Percentiles rank a stretch among this genome's conserved stretches.
Evolutionary conservation across 1,139 yeast genomes (phyloP).

Genomic region (Suhomyces maxii): DNA sequence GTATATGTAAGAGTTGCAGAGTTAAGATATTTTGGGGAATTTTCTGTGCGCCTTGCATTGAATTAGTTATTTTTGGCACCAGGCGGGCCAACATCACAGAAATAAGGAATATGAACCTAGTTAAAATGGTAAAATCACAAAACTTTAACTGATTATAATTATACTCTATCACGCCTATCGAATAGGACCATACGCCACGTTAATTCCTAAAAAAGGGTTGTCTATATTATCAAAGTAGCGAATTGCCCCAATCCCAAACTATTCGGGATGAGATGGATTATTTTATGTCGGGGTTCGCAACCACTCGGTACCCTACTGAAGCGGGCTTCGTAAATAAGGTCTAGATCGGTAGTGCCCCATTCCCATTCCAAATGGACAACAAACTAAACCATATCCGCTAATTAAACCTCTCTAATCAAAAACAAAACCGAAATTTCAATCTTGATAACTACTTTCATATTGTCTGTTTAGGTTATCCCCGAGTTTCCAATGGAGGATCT

Average conservation of each 20-base stretch:
- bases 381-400: neutral
- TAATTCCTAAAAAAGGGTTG: neutral
- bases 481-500: no score
- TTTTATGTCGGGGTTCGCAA: neutral
- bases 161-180: no score
- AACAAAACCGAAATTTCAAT: no score
- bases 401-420: neutral
- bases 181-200: neutral
- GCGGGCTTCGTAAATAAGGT: conserved; percentile 2
- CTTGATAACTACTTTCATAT: no score
- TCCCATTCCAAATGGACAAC: neutral
- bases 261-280: neutral
- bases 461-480: neutral
- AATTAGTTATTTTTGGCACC: neutral
- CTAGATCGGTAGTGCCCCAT: conserved; percentile 5
- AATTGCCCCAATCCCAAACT: neutral
- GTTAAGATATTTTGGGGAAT: neutral
- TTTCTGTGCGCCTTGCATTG: neutral
- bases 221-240: neutral
- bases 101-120: no score
- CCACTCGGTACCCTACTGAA: neutral
- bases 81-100: no score
- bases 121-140: no score
- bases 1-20: neutral
- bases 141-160: neutral